Base-by-base conservation (phyloP, 2,329 filamentous ascomycete species). In the Colletotrichum orbiculare region DNA sequence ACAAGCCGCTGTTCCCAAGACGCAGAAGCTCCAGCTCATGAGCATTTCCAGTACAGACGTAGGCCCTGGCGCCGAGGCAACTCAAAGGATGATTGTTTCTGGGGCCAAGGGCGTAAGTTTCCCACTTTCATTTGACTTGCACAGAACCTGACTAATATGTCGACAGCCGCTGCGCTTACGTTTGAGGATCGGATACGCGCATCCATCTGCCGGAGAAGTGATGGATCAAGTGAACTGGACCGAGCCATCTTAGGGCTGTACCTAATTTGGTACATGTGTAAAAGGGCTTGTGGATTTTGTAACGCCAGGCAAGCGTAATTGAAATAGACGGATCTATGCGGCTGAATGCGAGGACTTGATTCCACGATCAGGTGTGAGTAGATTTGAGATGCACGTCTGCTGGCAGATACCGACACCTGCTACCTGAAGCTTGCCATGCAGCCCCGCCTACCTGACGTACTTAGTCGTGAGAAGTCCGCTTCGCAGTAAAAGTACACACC, bases 181-280 rank as follows among this genome's bases (percentile, higher is more conserved):
- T 74, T 82, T 99, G 73, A 94, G 94, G 79, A 87, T 99, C 73
- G 89, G 87, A 62, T 98, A 94, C 76, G 82, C 87, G 39, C 91
- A 91, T 76, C 88, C 91, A 62, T 86, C 87, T 63, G 87, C 83
- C 33, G 89, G 89, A 56, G 86, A 90, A 67, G 85, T 96, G 15
- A 91, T 91, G 75, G 96, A 99, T 74, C 94, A 98, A 79, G 94
- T 98, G 64, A 96, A 97, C 81, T 99, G 96, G 96, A 90, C 92
- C 37, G 96, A 99, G 79, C 90, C 93, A 60, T 83, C 79, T 55
- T 82, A 33, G 62, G 74, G 52, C 39, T 35, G 46, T 25, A 25
- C 25, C 13, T 33, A 43, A 33, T 47, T n/a, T 25, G n/a, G 33
- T 33, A 42, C 41, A 17, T 3, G 13, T 34, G 45, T 25, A 47